Evolutionary conservation across 805 yeast genomes (phyloP), one percentile per base, ranked within the genome.

Genomic region (Teunomyces stri): DNA sequence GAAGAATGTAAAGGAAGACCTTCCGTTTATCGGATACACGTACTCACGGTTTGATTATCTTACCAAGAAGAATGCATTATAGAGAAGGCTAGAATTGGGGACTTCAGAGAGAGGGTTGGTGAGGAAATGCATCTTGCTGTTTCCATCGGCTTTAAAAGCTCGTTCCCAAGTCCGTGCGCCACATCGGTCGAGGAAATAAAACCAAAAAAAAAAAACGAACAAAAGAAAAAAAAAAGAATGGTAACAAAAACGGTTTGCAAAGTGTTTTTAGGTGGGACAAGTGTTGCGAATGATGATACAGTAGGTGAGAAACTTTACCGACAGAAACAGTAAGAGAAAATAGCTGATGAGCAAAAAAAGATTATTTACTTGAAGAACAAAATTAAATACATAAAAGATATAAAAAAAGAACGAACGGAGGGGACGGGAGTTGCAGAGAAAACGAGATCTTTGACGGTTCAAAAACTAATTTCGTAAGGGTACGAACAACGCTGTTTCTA

Each of bases 1-100:
- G 18, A 69, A 69, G 48, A 82, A 77, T 57, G 74, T 79, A 46
- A 84, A 88, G 62, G 96, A 89, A 65, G 97, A 94, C 56, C 72
- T 94, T 64, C 99, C 99, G 37, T 94, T 94, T 63, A 94, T 94
- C 61, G 99, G 99, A 2, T 94, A 94, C 72, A 94, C 99, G 0
- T 94, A 88, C 65, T 88, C 96, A 36, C 79, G 98, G 60, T 94
- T 94, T 64, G 98, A 91, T 66, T 90, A 91, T 63, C 75, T 91
- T 51, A 91, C 97, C 3, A 72, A 88, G 55, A 84, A 85, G 61
- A 85, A 85, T 57, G 84, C 83, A 12, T 60, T 72, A 46, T 72
- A 29, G 36, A 31, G n/a, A 37, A 15, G 15, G 15, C 21, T 25
- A 25, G 27, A 34, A 12, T 30, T 30, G 15, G 34, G 20, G 20